Percentiles rank a stretch among this genome's conserved stretches.
phyloP scores from a whole-genome alignment of 169 alveolate species.

The Cystoisospora suis region DNA sequence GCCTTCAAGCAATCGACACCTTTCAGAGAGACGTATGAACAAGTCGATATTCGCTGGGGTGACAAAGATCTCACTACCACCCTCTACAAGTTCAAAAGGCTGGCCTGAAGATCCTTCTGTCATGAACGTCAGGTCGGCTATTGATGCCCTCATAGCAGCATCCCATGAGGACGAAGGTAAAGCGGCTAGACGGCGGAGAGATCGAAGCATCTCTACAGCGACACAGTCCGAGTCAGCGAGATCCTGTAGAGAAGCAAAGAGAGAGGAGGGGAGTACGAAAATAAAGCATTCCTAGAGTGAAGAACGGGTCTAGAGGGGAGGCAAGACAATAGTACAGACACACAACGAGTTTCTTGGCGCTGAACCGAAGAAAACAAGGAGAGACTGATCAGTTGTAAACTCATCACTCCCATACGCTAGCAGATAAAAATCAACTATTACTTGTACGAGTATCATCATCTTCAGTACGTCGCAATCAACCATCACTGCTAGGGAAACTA shows the following conservation, averaged over 20 bases:
- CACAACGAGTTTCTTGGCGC: too few species aligned
- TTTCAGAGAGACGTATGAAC: constrained; percentile 82
- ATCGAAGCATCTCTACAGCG: constrained; percentile 83
- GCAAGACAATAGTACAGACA: too few species aligned
- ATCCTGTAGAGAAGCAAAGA: constrained; percentile 67
- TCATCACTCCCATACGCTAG: too few species aligned
- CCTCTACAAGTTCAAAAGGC: constrained; percentile 73
- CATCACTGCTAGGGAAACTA: too few species aligned
- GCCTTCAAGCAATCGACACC: constrained; percentile 84
- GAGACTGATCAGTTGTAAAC: too few species aligned
- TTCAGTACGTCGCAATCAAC: too few species aligned
- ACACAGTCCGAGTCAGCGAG: constrained; percentile 82
- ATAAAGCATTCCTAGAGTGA: neutral
- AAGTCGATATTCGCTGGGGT: constrained; percentile 77
- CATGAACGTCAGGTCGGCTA: constrained; percentile 76
- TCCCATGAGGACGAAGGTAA: constrained; percentile 60
- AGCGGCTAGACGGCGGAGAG: constrained; percentile 74
- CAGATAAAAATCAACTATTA: too few species aligned
- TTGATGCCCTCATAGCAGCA: constrained; percentile 64
- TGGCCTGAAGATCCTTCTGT: constrained; percentile 76
- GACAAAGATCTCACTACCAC: constrained; percentile 81
- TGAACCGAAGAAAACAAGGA: too few species aligned
- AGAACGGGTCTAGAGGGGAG: too few species aligned
- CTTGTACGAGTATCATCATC: too few species aligned
- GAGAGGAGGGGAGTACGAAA: neutral